Conservation (phyloP, 306 rosid species). For the Echinosophora koreensis region DNA sequence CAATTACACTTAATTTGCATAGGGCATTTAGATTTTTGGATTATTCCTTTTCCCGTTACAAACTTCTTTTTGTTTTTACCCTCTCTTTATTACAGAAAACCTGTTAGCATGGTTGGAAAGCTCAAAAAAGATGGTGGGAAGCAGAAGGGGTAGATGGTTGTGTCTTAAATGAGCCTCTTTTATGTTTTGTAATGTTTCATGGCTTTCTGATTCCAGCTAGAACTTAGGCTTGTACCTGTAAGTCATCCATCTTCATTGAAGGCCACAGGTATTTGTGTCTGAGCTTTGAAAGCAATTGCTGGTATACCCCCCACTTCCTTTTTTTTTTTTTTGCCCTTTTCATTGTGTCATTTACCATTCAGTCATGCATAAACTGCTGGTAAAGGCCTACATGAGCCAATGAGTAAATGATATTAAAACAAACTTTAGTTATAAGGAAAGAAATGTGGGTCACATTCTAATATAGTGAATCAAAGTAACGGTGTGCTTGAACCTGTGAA, state of each 20-base stretch:
- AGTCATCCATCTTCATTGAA: conserved; percentile 48
- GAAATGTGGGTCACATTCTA: conserved; percentile 55
- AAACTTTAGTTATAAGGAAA: conserved; percentile 27
- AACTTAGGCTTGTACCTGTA: conserved; percentile 38
- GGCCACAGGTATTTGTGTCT: conserved; percentile 60
- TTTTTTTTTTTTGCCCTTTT: neutral
- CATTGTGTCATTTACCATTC: conserved; percentile 44
- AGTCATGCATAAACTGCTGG: conserved; percentile 3
- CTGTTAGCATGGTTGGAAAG: conserved; percentile 64
- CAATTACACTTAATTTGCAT: conserved; percentile 16
- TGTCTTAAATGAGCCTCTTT: conserved; percentile 59
- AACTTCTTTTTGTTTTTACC: conserved; percentile 39
- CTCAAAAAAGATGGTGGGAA: conserved; percentile 54
- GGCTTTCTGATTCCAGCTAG: conserved; percentile 49
- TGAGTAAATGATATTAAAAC: conserved; percentile 29
- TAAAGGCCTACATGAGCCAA: conserved; percentile 32
- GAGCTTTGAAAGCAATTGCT: conserved; percentile 45
- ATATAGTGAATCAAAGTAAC: conserved; percentile 48
- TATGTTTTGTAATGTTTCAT: conserved; percentile 27
- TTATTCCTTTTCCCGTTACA: conserved; percentile 22
- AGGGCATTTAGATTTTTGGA: conserved; percentile 19
- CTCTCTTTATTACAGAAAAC: conserved; percentile 59
- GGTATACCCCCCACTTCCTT: no score
- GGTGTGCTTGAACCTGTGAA: conserved; percentile 60
- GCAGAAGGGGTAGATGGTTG: conserved; percentile 60